Evolutionary conservation across 2,329 filamentous ascomycete species (phyloP), one percentile per base, ranked within the genome.

Genomic region (Cadophora sp.): DNA sequence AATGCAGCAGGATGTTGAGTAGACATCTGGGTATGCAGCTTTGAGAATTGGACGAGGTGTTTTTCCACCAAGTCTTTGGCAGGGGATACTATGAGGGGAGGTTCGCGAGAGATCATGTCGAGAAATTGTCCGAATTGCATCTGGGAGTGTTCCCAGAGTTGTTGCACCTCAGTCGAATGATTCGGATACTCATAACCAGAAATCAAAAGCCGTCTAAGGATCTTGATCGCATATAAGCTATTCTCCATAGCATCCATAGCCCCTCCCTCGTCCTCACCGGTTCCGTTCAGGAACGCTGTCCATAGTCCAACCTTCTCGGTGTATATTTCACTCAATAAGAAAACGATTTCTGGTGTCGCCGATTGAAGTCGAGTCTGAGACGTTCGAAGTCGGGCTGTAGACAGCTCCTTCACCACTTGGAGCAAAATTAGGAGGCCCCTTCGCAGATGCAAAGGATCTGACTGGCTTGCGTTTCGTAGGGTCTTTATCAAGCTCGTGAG

Each of bases 11-110:
- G 89, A 77, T 97, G 94, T 5, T 84, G 81, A 59, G 88, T 87
- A 1, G 93, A 89, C 90, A 98, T 95, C 65, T 93, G 90, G 47
- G 96, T 84, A 77, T 98, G 96, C 3, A 99, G 82, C 79, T 98
- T 99, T 3, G 94, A 90, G 59, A 98, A 90, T 76, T 98, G 94
- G 50, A 97, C 81, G 1, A 97, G 83, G 76, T 97, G 94, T 76
- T 94, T 96, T 71, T 92, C 91, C n/a, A 97, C 81, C 27, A 91
- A 76, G 43, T 85, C 85, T 66, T 87, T 85, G 27, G 88, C 84
- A 4, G 81, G 79, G 4, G 80, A 77, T 1, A 83, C 78, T 1
- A 89, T 79, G 2, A 86, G 78, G 6, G 81, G 80, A n/a, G 83
- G 84, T 59, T 87, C 84, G 50, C 84, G 82, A 71, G 84, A 83